phyloP scores from a whole-genome alignment of 1,284 basidiomycete genomes.

The Ceratobasidium sp. region DNA sequence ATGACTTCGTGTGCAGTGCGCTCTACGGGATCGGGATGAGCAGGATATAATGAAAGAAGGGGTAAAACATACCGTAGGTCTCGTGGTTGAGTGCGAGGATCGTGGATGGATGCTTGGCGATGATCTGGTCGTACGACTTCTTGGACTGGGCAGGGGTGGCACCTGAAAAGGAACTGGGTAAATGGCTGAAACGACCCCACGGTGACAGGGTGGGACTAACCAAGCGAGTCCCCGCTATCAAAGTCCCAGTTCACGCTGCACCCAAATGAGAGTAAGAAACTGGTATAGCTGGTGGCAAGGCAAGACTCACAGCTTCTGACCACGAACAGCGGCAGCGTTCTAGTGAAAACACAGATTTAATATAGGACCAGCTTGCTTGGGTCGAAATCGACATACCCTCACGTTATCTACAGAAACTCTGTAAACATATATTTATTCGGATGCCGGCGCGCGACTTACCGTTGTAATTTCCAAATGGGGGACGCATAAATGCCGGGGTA shows the following conservation, averaged over 20 bases:
- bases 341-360: background rate
- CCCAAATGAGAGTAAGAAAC: background rate
- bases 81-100: constrained; percentile 48
- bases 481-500: constrained; percentile 42
- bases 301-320: constrained; percentile 20
- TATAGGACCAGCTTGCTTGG: background rate
- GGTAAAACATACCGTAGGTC: constrained; percentile 29
- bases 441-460: background rate
- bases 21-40: constrained; percentile 10
- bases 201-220: too few species aligned
- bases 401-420: constrained; percentile 20
- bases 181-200: background rate
- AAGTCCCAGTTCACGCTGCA: constrained; percentile 48
- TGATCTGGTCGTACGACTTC: background rate
- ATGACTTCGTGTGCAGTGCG: constrained; percentile 38
- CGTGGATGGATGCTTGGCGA: constrained; percentile 37
- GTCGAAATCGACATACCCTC: background rate
- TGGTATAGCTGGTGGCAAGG: background rate
- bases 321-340: constrained; percentile 30
- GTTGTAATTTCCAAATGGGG: constrained; percentile 48
- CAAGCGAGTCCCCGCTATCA: constrained; percentile 47
- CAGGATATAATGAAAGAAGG: too few species aligned
- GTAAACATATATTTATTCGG: background rate
- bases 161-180: too few species aligned
- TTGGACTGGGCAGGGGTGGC: constrained; percentile 32